Percentiles rank a stretch among this genome's conserved stretches.
These are phyloP conservation scores for Chaetomium globosum DNA, from an alignment of 2,329 filamentous ascomycete genomes.

Conservation along the genomic window DNA sequence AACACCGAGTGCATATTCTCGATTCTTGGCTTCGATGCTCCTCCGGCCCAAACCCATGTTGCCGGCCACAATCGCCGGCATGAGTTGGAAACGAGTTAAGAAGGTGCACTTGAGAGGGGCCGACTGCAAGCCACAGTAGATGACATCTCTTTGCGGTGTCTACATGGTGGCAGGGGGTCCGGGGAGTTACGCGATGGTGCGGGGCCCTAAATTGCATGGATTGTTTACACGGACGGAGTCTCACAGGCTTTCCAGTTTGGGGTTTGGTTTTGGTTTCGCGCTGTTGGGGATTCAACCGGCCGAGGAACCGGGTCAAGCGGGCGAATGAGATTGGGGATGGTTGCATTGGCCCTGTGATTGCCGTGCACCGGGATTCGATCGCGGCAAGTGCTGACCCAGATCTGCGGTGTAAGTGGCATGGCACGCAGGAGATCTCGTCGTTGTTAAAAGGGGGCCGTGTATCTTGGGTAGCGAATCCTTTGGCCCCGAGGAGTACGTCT, in stretches of 20 bases:
- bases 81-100: neutral
- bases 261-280: neutral
- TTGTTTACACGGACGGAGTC: neutral
- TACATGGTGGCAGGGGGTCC: too few species aligned
- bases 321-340: neutral
- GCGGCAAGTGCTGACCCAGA: slow-evolving; percentile 7
- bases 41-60: neutral
- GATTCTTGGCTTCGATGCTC: neutral
- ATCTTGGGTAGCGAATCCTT: neutral
- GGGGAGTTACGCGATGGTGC: neutral
- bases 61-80: neutral
- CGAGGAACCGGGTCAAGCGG: slow-evolving; percentile 3
- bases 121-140: too few species aligned
- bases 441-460: neutral
- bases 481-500: too few species aligned
- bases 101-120: too few species aligned
- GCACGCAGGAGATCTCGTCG: neutral
- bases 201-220: neutral
- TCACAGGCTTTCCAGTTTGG: neutral
- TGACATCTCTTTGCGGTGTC: too few species aligned
- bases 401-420: neutral
- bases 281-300: slow-evolving; percentile 1
- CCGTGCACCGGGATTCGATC: slow-evolving; percentile 9
- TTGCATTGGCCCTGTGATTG: neutral
- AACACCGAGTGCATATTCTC: neutral